Evolutionary conservation across 768 basidiomycete species (phyloP), one percentile per base, ranked within the genome.

Genomic region (Phanerodontia chrysosporium): DNA sequence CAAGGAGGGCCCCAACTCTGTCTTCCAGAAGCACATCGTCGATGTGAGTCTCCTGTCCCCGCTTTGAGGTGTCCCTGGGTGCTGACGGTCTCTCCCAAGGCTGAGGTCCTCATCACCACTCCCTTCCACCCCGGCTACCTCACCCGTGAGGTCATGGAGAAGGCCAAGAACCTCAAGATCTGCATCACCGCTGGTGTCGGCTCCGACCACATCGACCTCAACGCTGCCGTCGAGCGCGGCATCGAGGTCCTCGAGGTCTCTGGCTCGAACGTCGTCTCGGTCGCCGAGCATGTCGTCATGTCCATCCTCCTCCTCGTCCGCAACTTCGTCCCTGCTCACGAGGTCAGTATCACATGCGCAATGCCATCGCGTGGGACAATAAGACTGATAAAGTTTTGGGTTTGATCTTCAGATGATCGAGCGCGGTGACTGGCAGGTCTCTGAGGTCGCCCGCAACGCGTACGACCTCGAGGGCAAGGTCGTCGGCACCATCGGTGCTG

Each of bases 221-320:
- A 93, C 71, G 57, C 52, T 2, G 39, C 49, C 27, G 57, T 62
- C 14, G 48, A 39, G 28, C 42, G 55, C 45, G 30, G 42, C 2
- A 55, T 57, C 45, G 55, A 59, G 54, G 39, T 60, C 55, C 51
- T 36, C 55, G 46, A 81, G 75, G 88, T 94, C 29, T 87, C 91
- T 24, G 92, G 92, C 29, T 90, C 88, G 27, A 94, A 92, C 67
- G 92, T 93, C 53, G 86, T 87, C 45, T 92, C 90, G 8, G 93
- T 95, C 45, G 92, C 92, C 45, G 92, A 94, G 73, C 90, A 92
- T 70, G 90, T 91, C 61, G 72, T 92, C 58, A 92, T 93, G 91
- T 85, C 83, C 69, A 94, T 95, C 64, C 84, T 95, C 53, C 75
- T 90, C 32, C 85, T 95, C 56, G 91, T 95, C 66, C 84, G 92